Conservation (phyloP, 257 asterid genomes). For the Linaria vulgaris region DNA sequence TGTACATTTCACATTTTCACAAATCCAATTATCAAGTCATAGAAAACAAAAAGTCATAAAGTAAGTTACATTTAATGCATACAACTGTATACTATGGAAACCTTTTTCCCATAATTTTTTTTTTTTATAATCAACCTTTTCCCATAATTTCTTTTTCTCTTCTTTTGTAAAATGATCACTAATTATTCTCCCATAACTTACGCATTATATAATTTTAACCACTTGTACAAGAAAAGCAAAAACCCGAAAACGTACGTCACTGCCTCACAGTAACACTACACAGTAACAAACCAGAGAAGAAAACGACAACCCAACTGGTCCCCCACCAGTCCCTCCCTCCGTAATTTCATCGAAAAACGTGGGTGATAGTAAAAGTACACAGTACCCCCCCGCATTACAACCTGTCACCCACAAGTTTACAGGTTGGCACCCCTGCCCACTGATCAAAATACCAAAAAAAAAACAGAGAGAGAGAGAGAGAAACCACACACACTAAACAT, state of each 20-base stretch:
- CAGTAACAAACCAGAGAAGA: not conserved
- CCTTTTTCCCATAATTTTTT: not conserved
- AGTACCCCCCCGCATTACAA: slow-evolving; percentile 30
- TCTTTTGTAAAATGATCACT: no score
- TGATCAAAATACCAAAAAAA: slow-evolving; percentile 12
- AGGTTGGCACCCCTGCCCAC: no score
- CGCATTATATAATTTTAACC: not conserved
- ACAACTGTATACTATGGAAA: not conserved
- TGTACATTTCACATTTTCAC: no score
- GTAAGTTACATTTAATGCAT: no score
- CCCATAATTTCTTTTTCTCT: no score
- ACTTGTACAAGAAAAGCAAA: not conserved
- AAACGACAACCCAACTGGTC: slow-evolving; percentile 10
- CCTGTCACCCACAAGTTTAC: slow-evolving; percentile 63
- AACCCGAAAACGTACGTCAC: not conserved
- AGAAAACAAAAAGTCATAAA: no score
- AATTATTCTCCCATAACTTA: no score
- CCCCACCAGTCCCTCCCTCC: slow-evolving; percentile 5
- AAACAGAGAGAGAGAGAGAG: no score
- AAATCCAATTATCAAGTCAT: no score
- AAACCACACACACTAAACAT: no score
- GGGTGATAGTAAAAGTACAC: slow-evolving; percentile 27
- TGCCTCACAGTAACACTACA: not conserved
- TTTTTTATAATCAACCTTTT: no score
- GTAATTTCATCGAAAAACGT: slow-evolving; percentile 40